Conservation (phyloP, 2,329 filamentous ascomycete genomes). For the Beauveria scarabaeidicola region DNA sequence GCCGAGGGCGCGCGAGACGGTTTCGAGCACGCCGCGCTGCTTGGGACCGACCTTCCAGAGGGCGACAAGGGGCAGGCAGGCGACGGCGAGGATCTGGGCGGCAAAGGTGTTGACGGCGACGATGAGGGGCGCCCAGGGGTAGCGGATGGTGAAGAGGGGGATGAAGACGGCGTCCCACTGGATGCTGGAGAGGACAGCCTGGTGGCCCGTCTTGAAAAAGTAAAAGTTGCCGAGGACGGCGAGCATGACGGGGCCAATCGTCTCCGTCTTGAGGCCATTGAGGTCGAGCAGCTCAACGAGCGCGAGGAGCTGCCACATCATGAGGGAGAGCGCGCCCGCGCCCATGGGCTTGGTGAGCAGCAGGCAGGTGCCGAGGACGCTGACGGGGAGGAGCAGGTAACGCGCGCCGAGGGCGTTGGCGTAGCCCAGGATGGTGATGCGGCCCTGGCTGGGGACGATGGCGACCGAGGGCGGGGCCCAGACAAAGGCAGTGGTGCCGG, state of each 20-base stretch:
- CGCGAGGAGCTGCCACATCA: conserved; percentile 83
- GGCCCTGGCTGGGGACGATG: conserved; percentile 49
- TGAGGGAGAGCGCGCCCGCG: conserved; percentile 69
- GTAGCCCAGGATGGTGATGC: conserved; percentile 79
- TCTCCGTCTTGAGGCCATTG: conserved; percentile 51
- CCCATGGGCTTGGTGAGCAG: conserved; percentile 94
- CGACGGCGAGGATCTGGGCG: conserved; percentile 73
- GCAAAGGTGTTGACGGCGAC: conserved; percentile 82
- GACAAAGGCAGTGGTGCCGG: conserved; percentile 74
- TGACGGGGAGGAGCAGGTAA: conserved; percentile 75
- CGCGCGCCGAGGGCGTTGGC: conserved; percentile 87
- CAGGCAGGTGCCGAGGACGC: conserved; percentile 67
- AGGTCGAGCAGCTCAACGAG: conserved; percentile 57
- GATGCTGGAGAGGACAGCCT: conserved; percentile 76
- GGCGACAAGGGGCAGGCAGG: conserved; percentile 70
- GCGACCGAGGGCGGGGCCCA: conserved; percentile 81
- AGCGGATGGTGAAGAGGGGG: conserved; percentile 69
- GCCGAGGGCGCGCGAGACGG: conserved; percentile 60
- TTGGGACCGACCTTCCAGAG: conserved; percentile 85
- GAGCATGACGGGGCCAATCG: conserved; percentile 77
- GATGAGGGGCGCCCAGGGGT: conserved; percentile 81
- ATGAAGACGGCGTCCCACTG: conserved; percentile 97
- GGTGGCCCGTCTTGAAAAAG: conserved; percentile 97
- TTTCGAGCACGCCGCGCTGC: conserved; percentile 59
- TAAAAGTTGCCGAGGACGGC: conserved; percentile 87